Conservation (phyloP, 495 filamentous ascomycete genomes). For the Durotheca rogersii region DNA sequence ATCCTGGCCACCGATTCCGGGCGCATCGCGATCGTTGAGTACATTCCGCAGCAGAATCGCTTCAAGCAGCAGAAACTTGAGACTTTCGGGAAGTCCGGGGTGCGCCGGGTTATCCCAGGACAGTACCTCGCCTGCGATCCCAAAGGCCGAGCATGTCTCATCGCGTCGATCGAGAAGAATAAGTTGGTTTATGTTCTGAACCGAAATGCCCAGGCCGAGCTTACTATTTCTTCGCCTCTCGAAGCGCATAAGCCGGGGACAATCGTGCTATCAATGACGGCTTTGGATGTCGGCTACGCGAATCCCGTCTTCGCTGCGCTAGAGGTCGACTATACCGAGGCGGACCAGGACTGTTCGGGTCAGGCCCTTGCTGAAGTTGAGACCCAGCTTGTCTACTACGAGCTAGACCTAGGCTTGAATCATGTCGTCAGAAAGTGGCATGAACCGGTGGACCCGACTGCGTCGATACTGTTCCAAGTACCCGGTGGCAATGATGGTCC, state of each 20-base stretch:
- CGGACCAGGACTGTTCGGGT: conserved; percentile 87
- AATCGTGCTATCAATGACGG: conserved; percentile 80
- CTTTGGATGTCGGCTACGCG: conserved; percentile 92
- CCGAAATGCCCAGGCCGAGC: conserved; percentile 87
- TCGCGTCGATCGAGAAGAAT: conserved; percentile 96
- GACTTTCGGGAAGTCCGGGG: conserved; percentile 97
- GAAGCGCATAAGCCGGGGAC: conserved; percentile 97
- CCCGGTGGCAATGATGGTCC: conserved; percentile 92
- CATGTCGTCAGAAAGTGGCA: conserved; percentile 96
- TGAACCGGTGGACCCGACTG: conserved; percentile 86
- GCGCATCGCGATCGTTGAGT: conserved; percentile 91
- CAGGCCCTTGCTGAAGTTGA: conserved; percentile 78
- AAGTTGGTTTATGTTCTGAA: conserved; percentile 99
- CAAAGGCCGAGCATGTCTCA: conserved; percentile 90
- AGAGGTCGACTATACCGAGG: conserved; percentile 89
- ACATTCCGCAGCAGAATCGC: conserved; percentile 78
- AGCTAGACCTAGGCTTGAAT: conserved; percentile 93
- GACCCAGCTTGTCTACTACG: conserved; percentile 93
- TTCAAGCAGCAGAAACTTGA: conserved; percentile 91
- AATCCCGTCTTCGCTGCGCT: conserved; percentile 95
- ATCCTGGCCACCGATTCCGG: conserved; percentile 95
- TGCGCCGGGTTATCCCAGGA: conserved; percentile 89
- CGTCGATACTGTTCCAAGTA: conserved; percentile 90
- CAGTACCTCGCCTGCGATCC: conserved; percentile 94
- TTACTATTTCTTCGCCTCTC: conserved; percentile 95